Percentiles rank a stretch among this genome's conserved stretches.
phyloP scores from a whole-genome alignment of 2,329 filamentous ascomycete species.

The Aspergillus fumigatus region DNA sequence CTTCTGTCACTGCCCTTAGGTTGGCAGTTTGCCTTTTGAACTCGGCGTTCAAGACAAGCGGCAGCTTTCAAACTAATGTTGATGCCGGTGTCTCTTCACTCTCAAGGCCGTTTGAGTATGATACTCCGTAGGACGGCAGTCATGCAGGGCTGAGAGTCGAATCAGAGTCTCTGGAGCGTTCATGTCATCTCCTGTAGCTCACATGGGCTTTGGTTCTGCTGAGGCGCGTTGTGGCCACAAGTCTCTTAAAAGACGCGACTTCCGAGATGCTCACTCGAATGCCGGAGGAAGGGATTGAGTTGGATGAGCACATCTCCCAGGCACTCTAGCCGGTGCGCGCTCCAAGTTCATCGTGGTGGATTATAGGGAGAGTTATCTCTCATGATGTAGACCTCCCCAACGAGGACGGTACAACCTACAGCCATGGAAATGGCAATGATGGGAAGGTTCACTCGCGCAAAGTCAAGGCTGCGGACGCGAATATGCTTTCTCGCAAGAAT shows the following conservation, averaged over 20 bases:
- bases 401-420: constrained; percentile 57
- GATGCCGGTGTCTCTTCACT: background rate
- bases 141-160: background rate
- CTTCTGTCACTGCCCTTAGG: background rate
- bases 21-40: background rate
- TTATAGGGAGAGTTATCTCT: background rate
- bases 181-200: background rate
- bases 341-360: background rate
- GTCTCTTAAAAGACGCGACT: background rate
- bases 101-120: background rate
- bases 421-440: constrained; percentile 67
- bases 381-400: constrained; percentile 59
- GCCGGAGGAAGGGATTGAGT: background rate
- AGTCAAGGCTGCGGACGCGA: constrained; percentile 58
- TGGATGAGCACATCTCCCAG: background rate
- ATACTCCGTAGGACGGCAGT: background rate
- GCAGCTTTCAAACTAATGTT: background rate
- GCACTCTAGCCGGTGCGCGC: background rate
- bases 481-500: constrained; percentile 67
- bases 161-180: background rate
- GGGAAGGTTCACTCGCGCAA: constrained; percentile 64
- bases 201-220: background rate
- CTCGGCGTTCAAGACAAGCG: background rate
- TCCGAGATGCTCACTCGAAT: background rate
- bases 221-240: background rate